Evolutionary conservation across 2,329 filamentous ascomycete genomes (phyloP), one percentile per base, ranked within the genome.

Genomic region (Beauveria bassiana): DNA sequence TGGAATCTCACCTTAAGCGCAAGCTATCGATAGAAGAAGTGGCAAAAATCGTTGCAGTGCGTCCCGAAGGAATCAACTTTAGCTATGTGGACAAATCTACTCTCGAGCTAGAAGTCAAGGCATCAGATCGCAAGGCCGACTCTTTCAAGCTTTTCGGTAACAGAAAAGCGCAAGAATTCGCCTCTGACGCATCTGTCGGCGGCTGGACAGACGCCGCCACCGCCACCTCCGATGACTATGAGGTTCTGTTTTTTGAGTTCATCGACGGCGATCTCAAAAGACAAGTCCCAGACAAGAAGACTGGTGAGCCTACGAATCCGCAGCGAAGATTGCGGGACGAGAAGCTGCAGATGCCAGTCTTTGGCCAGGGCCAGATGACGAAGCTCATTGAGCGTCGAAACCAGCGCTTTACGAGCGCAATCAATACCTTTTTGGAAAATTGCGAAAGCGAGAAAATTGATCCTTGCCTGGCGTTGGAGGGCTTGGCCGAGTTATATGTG

Each of bases 161-260:
- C 20, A 79, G 80, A 56, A 77, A 78, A 64, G 79, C 79, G 12
- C 77, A 81, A 64, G 78, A 75, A 0, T 79, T 77, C 16, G 78
- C 79, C 0, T 77, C 80, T 1, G 83, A 86, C 70, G 77, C 78
- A 16, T 85, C 81, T 3, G 82, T 85, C 1, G 83, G 82, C 2
- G 83, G 83, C 0, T 71, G 80, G 52, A 83, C 81, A 20, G 83
- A 83, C 5, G 68, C 71, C 34, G 73, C 70, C 43, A 71, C 71
- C 42, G 54, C 61, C 60, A 56, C 42, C 51, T 61, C 62, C 1
- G 77, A 63, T 16, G 78, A 78, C 2, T 81, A 81, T 57, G 86
- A 96, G 67, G 88, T 96, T 18, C 75, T 99, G 26, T 84, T 93
- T 42, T 96, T 99, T 68, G 95, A 98, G 71, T 98, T 96, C 67